Evolutionary conservation across 2,329 filamentous ascomycete genomes (phyloP).

Genomic region (Cytospora leucostoma): DNA sequence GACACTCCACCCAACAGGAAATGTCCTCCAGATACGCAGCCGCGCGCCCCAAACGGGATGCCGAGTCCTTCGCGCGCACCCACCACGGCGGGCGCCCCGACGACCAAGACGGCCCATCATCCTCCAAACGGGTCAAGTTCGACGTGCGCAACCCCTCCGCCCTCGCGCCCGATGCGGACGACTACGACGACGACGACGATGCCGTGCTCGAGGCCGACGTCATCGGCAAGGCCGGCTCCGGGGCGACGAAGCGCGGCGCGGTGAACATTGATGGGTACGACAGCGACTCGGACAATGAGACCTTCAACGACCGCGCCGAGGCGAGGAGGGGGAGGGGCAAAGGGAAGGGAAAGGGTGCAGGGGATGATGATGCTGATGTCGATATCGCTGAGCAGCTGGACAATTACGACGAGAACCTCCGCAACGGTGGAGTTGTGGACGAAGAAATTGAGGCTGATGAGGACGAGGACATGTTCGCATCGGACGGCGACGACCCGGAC

Average conservation of each 20-base stretch:
- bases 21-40: conserved; percentile 64
- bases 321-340: conserved; percentile 48
- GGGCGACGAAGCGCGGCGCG: conserved; percentile 83
- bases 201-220: conserved; percentile 87
- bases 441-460: conserved; percentile 56
- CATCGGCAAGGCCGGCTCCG: conserved; percentile 73
- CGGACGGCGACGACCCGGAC: conserved; percentile 43
- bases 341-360: conserved; percentile 40
- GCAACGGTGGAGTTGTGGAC: conserved; percentile 40
- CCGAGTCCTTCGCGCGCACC: conserved; percentile 76
- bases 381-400: conserved; percentile 55
- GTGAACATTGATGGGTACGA: conserved; percentile 98
- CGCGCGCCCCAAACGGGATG: conserved; percentile 79
- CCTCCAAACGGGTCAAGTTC: conserved; percentile 81
- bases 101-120: conserved; percentile 37
- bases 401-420: conserved; percentile 50
- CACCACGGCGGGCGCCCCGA: conserved; percentile 61
- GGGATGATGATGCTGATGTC: conserved; percentile 39
- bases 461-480: conserved; percentile 85
- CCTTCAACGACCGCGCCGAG: conserved; percentile 75
- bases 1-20: not conserved
- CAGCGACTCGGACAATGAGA: conserved; percentile 89
- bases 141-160: conserved; percentile 93
- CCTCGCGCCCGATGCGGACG: conserved; percentile 77
- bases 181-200: conserved; percentile 61